These are phyloP conservation scores for Proliferodiscus dingleyae DNA, from an alignment of 2,329 filamentous ascomycete species.

Conservation along the genomic window DNA sequence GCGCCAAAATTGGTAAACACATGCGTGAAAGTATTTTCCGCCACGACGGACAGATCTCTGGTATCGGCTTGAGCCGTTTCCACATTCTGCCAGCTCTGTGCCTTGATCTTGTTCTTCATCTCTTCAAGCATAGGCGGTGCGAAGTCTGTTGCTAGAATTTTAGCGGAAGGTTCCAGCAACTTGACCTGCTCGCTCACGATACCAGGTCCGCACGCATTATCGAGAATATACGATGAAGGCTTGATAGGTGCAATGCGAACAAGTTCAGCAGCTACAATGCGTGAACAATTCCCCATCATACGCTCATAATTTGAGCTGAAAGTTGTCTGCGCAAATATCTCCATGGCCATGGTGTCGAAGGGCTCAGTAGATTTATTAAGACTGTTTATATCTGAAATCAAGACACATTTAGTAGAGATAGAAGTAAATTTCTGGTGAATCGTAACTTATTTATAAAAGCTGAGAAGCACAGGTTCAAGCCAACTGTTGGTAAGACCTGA, in stretches of 20 bases:
- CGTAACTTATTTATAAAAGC: not conserved
- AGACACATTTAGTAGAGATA: not conserved
- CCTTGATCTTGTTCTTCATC: conserved; percentile 36
- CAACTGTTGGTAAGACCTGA: not conserved
- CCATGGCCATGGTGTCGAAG: not conserved
- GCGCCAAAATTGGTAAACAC: conserved; percentile 11
- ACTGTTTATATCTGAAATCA: not conserved
- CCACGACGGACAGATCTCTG: conserved; percentile 61
- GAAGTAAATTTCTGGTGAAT: not conserved
- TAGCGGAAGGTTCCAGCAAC: conserved; percentile 66
- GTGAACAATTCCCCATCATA: conserved; percentile 10
- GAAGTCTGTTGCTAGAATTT: conserved; percentile 87
- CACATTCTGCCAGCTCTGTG: conserved; percentile 59
- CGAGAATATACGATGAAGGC: conserved; percentile 8
- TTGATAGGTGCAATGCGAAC: conserved; percentile 6
- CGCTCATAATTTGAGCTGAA: conserved; percentile 6
- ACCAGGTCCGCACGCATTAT: conserved; percentile 51
- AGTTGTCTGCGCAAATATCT: not conserved
- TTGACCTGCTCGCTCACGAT: conserved; percentile 94
- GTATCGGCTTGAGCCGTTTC: conserved; percentile 72
- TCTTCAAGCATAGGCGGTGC: conserved; percentile 72
- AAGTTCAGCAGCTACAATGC: conserved; percentile 2
- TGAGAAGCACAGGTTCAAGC: too few relatives aligned
- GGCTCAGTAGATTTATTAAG: not conserved
- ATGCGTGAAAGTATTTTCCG: conserved; percentile 93